Conservation (phyloP, 306 rosid genomes). For the Sicyos edulis region DNA sequence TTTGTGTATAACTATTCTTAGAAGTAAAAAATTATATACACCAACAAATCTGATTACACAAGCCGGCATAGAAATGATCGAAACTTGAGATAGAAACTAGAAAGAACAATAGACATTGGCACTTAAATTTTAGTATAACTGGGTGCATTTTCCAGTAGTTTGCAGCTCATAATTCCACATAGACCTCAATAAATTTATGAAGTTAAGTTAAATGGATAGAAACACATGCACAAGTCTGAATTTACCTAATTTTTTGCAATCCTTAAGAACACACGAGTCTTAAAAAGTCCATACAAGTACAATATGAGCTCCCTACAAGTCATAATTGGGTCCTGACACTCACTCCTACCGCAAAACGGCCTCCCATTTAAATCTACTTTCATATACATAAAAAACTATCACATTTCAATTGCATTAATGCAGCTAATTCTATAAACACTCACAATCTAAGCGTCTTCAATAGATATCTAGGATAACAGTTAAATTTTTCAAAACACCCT, state of each 20-base stretch:
- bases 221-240: not conserved
- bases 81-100: not conserved
- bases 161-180: not conserved
- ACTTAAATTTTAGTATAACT: slow-evolving; percentile 4
- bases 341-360: not conserved
- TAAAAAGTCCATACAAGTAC: not conserved
- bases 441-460: not conserved
- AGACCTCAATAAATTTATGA: too few relatives aligned
- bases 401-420: not conserved
- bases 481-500: not conserved
- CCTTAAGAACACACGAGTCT: not conserved
- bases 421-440: not conserved
- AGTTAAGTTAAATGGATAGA: not conserved
- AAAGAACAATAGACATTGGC: slow-evolving; percentile 1
- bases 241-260: not conserved
- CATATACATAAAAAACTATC: not conserved
- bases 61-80: not conserved
- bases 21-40: not conserved
- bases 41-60: not conserved
- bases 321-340: not conserved
- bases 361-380: not conserved
- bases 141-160: not conserved
- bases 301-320: not conserved
- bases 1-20: not conserved
- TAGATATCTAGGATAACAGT: not conserved